phyloP scores from a whole-genome alignment of 768 basidiomycete species.

The Pisolithus microcarpus region DNA sequence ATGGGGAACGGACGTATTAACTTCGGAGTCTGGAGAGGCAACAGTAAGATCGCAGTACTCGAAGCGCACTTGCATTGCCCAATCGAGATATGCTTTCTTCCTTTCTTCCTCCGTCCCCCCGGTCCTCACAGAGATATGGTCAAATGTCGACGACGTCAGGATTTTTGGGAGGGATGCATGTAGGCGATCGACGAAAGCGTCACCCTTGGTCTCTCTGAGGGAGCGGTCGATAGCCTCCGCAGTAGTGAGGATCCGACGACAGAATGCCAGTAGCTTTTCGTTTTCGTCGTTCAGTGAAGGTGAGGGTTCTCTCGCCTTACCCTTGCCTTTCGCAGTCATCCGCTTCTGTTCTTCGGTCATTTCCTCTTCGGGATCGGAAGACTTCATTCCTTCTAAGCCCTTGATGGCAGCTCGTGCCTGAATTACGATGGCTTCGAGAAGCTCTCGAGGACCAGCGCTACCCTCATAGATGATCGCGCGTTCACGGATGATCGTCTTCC shows the following conservation, averaged over 20 bases:
- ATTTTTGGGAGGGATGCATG: slow-evolving; percentile 73
- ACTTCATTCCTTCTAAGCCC: slow-evolving; percentile 64
- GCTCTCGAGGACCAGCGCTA: slow-evolving; percentile 81
- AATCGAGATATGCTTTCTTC: slow-evolving; percentile 67
- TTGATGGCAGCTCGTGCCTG: slow-evolving; percentile 91
- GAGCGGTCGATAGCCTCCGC: slow-evolving; percentile 83
- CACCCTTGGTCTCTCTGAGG: slow-evolving; percentile 82
- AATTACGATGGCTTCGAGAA: slow-evolving; percentile 85
- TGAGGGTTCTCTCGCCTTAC: slow-evolving; percentile 42
- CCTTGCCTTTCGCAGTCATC: slow-evolving; percentile 68
- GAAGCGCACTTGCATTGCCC: slow-evolving; percentile 77
- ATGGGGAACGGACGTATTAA: slow-evolving; percentile 48
- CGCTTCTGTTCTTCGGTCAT: slow-evolving; percentile 89
- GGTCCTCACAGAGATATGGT: slow-evolving; percentile 28
- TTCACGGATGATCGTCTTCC: slow-evolving; percentile 57
- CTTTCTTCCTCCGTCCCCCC: slow-evolving; percentile 62
- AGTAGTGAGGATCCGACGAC: slow-evolving; percentile 76
- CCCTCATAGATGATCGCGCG: slow-evolving; percentile 86
- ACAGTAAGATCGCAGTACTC: slow-evolving; percentile 86
- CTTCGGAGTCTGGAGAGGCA: slow-evolving; percentile 23
- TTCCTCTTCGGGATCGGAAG: slow-evolving; percentile 46
- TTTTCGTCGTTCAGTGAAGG: slow-evolving; percentile 61
- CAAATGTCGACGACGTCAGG: slow-evolving; percentile 42
- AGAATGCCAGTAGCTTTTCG: slow-evolving; percentile 70
- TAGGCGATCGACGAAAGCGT: slow-evolving; percentile 74